phyloP scores from a whole-genome alignment of 1,284 basidiomycete genomes.

The Earliella scabrosa region DNA sequence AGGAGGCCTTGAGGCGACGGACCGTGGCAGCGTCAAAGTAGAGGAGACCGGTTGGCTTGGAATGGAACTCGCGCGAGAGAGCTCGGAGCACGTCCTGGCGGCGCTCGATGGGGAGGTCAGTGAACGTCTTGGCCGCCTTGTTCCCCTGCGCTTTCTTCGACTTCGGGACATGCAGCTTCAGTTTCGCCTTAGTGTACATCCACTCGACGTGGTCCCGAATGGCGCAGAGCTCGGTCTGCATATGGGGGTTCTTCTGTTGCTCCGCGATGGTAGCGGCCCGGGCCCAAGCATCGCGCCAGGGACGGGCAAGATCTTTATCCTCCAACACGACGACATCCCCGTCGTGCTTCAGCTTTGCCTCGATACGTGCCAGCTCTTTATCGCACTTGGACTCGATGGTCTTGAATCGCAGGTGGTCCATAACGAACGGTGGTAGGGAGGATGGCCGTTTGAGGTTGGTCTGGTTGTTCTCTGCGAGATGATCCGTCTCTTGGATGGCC shows the following conservation, averaged over 20 bases:
- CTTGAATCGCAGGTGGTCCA: constrained; percentile 46
- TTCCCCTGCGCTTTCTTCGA: neutral
- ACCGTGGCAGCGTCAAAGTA: constrained; percentile 34
- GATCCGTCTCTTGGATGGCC: constrained; percentile 20
- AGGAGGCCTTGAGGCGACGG: constrained; percentile 51
- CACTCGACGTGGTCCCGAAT: constrained; percentile 36
- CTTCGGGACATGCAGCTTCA: too few relatives aligned
- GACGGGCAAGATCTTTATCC: constrained; percentile 40
- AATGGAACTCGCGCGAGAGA: constrained; percentile 45
- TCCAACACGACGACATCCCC: constrained; percentile 20
- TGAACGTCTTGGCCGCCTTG: constrained; percentile 38
- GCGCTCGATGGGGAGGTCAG: constrained; percentile 45
- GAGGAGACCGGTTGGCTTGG: constrained; percentile 22
- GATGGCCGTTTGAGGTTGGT: constrained; percentile 11
- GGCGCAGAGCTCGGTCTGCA: constrained; percentile 27
- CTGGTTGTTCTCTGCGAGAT: neutral
- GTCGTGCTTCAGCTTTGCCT: constrained; percentile 30
- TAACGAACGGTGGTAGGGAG: constrained; percentile 46
- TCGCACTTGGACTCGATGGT: constrained; percentile 32
- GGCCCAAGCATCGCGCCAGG: constrained; percentile 42
- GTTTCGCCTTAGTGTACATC: constrained; percentile 32
- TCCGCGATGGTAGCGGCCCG: constrained; percentile 19
- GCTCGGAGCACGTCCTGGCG: constrained; percentile 51
- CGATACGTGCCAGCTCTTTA: constrained; percentile 29
- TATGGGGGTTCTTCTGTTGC: constrained; percentile 13